Evolutionary conservation across 306 rosid species (phyloP).

Genomic region (Trichosanthes cucumerina): DNA sequence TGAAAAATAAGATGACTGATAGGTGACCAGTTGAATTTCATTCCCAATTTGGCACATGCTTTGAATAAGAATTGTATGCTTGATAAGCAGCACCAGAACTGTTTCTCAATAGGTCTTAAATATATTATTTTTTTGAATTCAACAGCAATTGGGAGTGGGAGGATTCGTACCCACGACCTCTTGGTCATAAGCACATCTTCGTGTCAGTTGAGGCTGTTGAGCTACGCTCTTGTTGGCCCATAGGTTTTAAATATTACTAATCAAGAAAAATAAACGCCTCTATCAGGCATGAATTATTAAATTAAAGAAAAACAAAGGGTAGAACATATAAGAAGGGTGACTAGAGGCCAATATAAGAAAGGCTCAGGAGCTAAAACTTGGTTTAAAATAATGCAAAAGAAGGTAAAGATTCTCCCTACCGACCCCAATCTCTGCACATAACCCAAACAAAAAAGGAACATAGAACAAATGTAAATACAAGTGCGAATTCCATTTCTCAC

Average conservation of each 20-base stretch:
- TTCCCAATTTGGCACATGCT: neutral
- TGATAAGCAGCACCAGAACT: neutral
- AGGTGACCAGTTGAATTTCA: neutral
- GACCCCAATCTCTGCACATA: neutral
- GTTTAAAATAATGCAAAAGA: neutral
- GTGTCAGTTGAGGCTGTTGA: too few species aligned
- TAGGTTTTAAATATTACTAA: slow-evolving; percentile 5
- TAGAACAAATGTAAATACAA: neutral
- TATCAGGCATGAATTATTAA: neutral
- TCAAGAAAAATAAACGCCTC: neutral
- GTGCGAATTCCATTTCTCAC: neutral
- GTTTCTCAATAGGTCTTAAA: neutral
- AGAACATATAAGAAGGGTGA: neutral
- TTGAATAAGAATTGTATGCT: neutral
- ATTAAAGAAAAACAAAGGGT: neutral
- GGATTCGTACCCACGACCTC: too few species aligned
- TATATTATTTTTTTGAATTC: neutral
- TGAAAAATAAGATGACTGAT: neutral
- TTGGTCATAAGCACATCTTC: too few species aligned
- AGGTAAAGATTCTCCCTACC: neutral
- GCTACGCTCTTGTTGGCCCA: too few species aligned
- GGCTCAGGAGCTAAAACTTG: neutral
- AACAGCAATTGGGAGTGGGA: too few species aligned
- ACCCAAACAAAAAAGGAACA: neutral
- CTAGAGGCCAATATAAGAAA: neutral